phyloP scores from a whole-genome alignment of 441 rosid genomes.

The Erysimum pusillum region DNA sequence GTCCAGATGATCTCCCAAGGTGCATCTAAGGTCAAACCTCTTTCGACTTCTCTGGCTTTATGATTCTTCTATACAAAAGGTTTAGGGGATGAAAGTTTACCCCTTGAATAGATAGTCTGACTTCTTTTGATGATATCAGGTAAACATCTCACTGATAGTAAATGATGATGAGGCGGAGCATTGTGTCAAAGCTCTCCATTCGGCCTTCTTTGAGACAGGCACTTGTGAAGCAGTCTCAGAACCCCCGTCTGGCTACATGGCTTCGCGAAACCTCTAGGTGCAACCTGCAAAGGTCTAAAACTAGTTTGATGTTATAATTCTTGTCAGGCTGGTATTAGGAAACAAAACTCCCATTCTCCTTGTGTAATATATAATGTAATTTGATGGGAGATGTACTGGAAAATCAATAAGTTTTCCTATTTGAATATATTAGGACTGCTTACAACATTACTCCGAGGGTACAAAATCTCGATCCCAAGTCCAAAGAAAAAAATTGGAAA shows the following conservation, averaged over 20 bases:
- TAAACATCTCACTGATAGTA: slow-evolving; percentile 88
- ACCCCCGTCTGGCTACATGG: neutral
- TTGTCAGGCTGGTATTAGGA: neutral
- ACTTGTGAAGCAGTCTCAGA: neutral
- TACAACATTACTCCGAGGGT: neutral
- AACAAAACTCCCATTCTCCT: slow-evolving; percentile 25
- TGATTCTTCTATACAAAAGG: neutral
- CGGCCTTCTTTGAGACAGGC: slow-evolving; percentile 66
- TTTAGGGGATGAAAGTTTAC: neutral
- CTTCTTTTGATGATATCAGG: slow-evolving; percentile 51
- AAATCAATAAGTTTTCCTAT: slow-evolving; percentile 34
- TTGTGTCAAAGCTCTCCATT: slow-evolving; percentile 81
- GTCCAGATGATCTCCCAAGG: slow-evolving; percentile 98
- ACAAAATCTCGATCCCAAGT: neutral
- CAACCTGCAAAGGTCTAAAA: slow-evolving; percentile 17
- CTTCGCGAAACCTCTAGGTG: slow-evolving; percentile 9
- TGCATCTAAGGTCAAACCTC: slow-evolving; percentile 77
- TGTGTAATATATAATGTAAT: slow-evolving; percentile 27
- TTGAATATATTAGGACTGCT: neutral
- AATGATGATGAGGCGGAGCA: slow-evolving; percentile 80
- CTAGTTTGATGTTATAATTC: slow-evolving; percentile 18
- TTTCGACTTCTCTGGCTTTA: neutral
- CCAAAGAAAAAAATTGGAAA: neutral
- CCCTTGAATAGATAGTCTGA: slow-evolving; percentile 21
- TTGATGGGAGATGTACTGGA: slow-evolving; percentile 23